Base-by-base conservation (phyloP, 768 basidiomycete genomes). In the Amanita rimosa region DNA sequence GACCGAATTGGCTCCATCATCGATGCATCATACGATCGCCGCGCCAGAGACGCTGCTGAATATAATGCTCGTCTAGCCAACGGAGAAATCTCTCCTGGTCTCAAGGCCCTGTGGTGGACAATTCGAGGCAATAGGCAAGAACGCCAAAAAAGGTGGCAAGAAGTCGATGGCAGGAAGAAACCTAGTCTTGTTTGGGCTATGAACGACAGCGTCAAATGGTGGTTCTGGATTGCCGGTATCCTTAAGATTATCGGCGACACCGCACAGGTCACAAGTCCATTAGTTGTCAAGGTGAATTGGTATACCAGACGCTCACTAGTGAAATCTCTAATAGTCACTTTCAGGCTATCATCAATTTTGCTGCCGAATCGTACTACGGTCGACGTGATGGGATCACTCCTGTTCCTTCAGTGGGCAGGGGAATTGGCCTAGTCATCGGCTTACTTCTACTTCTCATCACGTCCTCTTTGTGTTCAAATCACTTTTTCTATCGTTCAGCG, bases 401-500 rank as follows among this genome's bases (percentile, higher is more conserved):
- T 14, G 56, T 71, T 4, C 74, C 75, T 21, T 51, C 64, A 9
- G 62, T 77, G 38, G 73, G 74, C 3, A 64, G 61, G 35, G 89
- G 89, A 24, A 69, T 93, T n/a, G 90, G 88, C 1, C 73, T 88
- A 17, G 76, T 80, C 0, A 74, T 95, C 54, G 76, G 63, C 21
- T 73, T 97, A 1, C 68, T 93, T 49, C 60, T 66, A 16, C 69
- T 96, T 55, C 84, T 90, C 57, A 45, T 89, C 29, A 59, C 82
- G 31, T 61, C 80, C 0, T 85, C 85, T 0, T 56, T 90, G 47
- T 78, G 77, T 55, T 73, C 76, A 6, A 79, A 94, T 52, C 88
- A 92, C 56, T 93, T 86, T 65, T 91, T 92, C 71, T 88, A 90
- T 60, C 76, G 85, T 7, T 69, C 72, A 33, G 73, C 78, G 24